A percentile compares a stretch with the other conserved stretches of the same genome.
Evolutionary conservation across 345 rosid genomes (phyloP).

Genomic region (Eucalyptus sp.): DNA sequence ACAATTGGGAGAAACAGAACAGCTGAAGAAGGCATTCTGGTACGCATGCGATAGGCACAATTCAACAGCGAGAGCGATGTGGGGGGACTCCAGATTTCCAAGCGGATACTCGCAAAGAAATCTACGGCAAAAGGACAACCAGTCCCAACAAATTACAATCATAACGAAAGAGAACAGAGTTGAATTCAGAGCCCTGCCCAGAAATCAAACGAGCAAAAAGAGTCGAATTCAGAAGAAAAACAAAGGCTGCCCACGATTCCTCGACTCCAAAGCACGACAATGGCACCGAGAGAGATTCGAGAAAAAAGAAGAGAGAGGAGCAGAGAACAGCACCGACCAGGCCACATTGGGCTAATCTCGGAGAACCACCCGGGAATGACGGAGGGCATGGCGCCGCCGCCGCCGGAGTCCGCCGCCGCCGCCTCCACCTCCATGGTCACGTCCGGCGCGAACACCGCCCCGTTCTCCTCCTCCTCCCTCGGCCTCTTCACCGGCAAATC

Average conservation of each 20-base stretch:
- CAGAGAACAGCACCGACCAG: conserved; percentile 15
- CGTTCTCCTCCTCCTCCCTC: conserved; percentile 30
- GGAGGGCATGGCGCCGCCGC: conserved; percentile 2
- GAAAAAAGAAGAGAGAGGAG: neutral
- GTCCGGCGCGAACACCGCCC: neutral
- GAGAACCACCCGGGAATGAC: conserved; percentile 52
- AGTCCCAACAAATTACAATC: neutral
- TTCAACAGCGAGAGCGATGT: neutral
- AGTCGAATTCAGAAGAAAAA: neutral
- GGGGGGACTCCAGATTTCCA: neutral
- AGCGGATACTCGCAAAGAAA: neutral
- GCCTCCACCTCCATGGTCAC: conserved; percentile 8
- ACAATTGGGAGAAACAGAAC: neutral
- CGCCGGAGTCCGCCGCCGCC: neutral
- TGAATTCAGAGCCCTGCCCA: neutral
- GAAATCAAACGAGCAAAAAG: neutral
- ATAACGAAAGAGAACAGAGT: neutral
- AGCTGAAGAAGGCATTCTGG: neutral
- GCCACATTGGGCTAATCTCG: conserved; percentile 56
- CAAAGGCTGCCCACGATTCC: neutral
- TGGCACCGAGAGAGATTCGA: neutral
- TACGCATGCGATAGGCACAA: neutral
- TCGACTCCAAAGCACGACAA: neutral
- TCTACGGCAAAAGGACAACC: neutral
- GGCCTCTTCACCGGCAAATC: conserved; percentile 30